Evolutionary conservation across 164 flowering plant species (phyloP), one percentile per base, ranked within the genome.

Genomic region (Saururus chinensis): DNA sequence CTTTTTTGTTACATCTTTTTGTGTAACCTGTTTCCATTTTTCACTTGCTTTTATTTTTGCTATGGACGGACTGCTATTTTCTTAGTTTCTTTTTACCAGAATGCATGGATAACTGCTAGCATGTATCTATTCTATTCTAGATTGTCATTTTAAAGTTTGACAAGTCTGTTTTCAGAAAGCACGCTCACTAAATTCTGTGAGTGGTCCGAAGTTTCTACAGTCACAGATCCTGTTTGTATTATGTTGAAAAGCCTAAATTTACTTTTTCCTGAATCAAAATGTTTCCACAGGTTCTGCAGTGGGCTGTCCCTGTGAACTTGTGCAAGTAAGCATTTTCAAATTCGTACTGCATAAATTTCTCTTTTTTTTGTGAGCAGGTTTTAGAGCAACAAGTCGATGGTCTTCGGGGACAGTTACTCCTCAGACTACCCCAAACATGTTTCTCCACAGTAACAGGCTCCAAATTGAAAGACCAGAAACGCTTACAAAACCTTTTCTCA

Each of bases 331-430:
- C 16, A 17, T 45, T 30, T n/a, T 6, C 49, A 12, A 45, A 17
- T 45, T 45, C 11, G 4, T 17, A 7, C 49, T 45, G 49, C 11
- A 45, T 12, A 45, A 45, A 12, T 45, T 45, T 45, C 49, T 42
- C 17, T 42, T 17, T 45, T 45, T 17, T 56, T 61, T 73, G 69
- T 72, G 65, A 69, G 74, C 77, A 82, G 91, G 70, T 66, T 66
- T 21, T 51, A 59, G 66, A 67, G 57, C 64, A 55, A 59, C 66
- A 41, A 63, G 72, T 21, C 59, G 11, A 60, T 59, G 67, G 40
- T 75, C 71, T 57, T 76, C 77, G 63, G 74, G 73, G 55, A 56
- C 52, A 64, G 55, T 14, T 40, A 10, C 40, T 53, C 49, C 69
- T 21, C 63, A 70, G 54, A 69, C 64, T 20, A 70, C 73, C 52